Evolutionary conservation across 2,329 filamentous ascomycete genomes (phyloP), one percentile per base, ranked within the genome.

Genomic region (Aspergillus ochraceus): DNA sequence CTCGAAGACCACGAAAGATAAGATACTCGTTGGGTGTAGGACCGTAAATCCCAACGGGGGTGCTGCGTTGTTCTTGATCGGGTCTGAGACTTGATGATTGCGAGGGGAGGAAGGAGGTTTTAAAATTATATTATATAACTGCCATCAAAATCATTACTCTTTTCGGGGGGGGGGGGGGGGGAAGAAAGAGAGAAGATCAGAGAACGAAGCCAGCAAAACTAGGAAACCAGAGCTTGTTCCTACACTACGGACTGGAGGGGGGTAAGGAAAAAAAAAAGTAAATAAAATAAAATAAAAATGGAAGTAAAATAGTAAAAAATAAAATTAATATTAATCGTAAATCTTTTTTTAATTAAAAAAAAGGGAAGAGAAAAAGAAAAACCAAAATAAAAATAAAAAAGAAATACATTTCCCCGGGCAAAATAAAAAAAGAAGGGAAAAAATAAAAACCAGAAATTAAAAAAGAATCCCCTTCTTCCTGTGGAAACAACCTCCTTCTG

Each of bases 81-180:
- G 19, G 9, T 47, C 19, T 24, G 11, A 20, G 45, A 47, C 45
- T 47, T 11, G 45, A 14, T 4, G 19, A 14, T 20, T 11, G 19
- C 19, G 19, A 47, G 19, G 45, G 45, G 45, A 47, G 45, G 19
- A 4, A 22, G 17, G 45, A 22, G 14, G 45, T 4, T 47, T 47
- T 22, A 47, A 47, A 47, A 47, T 47, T 6, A 47, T 20, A 24
- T 20, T 22, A 8, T 9, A 14, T 36, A 36, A 14, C 30, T 46
- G 19, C 19, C 22, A 22, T 47, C 11, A 12, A 22, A 10, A 10
- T 39, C 50, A 55, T 62, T 64, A 58, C 60, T 64, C 45, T 52
- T 60, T 64, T 58, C 30, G 60, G 60, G 60, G 60, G 4, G 42
- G 17, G 42, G 17, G 14, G 14, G 17, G 6, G 8, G 5, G 42